Conservation (phyloP, 129 eudicot species). For the Logfia minima region DNA sequence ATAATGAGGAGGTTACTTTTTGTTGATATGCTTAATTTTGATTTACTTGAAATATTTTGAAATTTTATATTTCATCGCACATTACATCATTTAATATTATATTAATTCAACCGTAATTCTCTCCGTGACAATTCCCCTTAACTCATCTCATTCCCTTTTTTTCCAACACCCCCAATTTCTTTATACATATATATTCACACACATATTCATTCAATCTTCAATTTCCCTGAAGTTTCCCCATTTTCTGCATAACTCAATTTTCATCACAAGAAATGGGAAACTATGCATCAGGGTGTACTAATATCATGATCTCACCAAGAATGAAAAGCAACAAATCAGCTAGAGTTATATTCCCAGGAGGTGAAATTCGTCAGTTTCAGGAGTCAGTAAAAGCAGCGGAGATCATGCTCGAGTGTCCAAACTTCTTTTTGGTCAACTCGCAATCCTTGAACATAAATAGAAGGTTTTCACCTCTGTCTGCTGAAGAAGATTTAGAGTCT, state of each 20-base stretch:
- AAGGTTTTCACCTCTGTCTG: constrained; percentile 64
- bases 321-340: constrained; percentile 49
- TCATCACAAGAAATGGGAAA: constrained; percentile 55
- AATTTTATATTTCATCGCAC: too few relatives aligned
- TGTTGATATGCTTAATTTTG: too few relatives aligned
- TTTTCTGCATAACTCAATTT: background rate
- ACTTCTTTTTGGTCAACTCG: constrained; percentile 56
- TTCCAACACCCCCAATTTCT: background rate
- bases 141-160: constrained; percentile 8
- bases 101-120: constrained; percentile 21
- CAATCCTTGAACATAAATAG: constrained; percentile 46
- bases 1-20: too few relatives aligned
- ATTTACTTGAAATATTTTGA: too few relatives aligned
- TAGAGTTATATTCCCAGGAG: constrained; percentile 68
- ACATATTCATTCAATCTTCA: background rate
- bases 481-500: constrained; percentile 71
- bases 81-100: background rate
- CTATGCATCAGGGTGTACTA: constrained; percentile 43
- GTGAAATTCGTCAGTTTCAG: constrained; percentile 66
- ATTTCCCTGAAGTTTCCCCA: background rate
- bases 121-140: constrained; percentile 23
- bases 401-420: constrained; percentile 80
- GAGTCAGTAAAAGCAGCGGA: constrained; percentile 75
- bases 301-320: constrained; percentile 18
- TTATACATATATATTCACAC: background rate